Conservation (phyloP, 305 asterid species). For the Fraxinus velutina region DNA sequence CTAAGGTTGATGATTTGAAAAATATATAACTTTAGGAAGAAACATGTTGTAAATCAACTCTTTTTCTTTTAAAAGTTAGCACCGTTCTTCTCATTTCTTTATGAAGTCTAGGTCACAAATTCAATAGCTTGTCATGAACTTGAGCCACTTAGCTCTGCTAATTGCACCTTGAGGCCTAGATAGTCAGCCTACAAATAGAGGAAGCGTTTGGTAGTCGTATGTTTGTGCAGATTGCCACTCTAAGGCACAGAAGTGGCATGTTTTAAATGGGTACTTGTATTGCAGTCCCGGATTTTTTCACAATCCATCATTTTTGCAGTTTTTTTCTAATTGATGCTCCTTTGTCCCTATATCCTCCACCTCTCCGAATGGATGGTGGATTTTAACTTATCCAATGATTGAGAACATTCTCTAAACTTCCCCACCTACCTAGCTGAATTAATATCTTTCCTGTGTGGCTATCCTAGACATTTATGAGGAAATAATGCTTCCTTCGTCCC, state of each 20-base stretch:
- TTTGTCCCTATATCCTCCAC: background rate
- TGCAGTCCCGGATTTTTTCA: background rate
- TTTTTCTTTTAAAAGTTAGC: background rate
- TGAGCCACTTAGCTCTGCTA: background rate
- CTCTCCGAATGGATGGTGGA: background rate
- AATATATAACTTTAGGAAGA: background rate
- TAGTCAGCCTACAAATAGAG: background rate
- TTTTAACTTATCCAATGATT: background rate
- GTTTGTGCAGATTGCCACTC: background rate
- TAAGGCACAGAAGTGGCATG: background rate
- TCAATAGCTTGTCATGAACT: background rate
- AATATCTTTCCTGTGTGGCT: background rate
- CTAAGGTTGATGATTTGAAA: constrained; percentile 13
- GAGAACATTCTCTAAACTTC: background rate
- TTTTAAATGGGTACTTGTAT: background rate
- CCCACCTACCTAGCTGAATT: background rate
- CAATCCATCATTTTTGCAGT: background rate
- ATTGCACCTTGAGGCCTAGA: background rate
- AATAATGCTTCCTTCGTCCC: background rate
- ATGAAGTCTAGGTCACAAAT: background rate
- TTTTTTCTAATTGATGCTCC: background rate
- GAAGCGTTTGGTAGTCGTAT: background rate
- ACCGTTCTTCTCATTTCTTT: background rate
- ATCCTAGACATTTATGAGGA: background rate
- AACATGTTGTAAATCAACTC: background rate